Evolutionary conservation across 805 yeast genomes (phyloP), one percentile per base, ranked within the genome.

Genomic region (Debaryomyces maramus): DNA sequence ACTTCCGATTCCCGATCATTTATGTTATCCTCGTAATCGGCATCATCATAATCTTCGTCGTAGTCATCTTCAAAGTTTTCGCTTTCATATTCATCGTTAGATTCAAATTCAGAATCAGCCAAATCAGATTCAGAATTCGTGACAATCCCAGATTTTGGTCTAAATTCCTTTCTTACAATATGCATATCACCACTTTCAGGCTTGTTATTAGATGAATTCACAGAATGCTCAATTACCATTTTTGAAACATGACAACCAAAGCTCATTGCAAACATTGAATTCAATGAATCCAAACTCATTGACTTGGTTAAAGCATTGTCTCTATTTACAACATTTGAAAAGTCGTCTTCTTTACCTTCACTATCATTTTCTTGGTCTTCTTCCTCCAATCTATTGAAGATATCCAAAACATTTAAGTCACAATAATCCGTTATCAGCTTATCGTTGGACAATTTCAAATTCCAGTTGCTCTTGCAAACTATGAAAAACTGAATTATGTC

Each of bases 391-490:
- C 48, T 44, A 39, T 55, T 52, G 53, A 70, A 69, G 26, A 70
- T 48, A 52, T 70, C 75, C 46, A 70, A 50, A 3, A 70, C 75
- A 48, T 70, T 70, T 50, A 66, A 56, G 50, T 70, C 76, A 51
- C 72, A 63, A 50, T 70, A 70, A 41, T 70, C 74, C 38, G 56
- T 65, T 43, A 69, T 55, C 34, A 52, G 50, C 45, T 64, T 46
- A 10, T 83, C 83, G 48, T 76, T 77, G 34, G 70, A 62, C 18
- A 85, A 71, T 52, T 65, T 76, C 41, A 74, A 58, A 27, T 71
- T 66, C 46, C 76, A 61, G 48, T 77, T 80, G 1, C 91, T 85
- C 37, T 81, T 83, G 56, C 84, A 81, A 26, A 74, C 80, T 30
- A 83, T 56, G 46, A 87, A 70, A 31, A 83, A 54, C 32, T 75